A percentile compares a stretch with the other conserved stretches of the same genome.
Conservation (phyloP, 257 asterid species). For the Parsonsia alboflavescens region DNA sequence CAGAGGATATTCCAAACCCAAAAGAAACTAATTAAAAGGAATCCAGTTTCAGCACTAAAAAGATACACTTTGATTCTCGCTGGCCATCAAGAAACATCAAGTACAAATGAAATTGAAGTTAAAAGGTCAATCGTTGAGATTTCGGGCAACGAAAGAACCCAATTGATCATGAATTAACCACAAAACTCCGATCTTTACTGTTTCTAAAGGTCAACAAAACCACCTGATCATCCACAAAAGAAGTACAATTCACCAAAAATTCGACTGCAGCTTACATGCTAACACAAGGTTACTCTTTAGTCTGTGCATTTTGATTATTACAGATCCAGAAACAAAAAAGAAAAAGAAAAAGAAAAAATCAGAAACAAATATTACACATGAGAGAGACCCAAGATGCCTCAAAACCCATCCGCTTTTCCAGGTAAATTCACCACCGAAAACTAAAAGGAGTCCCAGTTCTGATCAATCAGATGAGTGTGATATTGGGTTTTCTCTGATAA, state of each 20-base stretch:
- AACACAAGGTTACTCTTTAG: slow-evolving; percentile 21
- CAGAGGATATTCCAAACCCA: slow-evolving; percentile 44
- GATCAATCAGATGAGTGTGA: slow-evolving; percentile 32
- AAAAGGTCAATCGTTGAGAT: not conserved
- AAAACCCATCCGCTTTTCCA: slow-evolving; percentile 43
- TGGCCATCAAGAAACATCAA: slow-evolving; percentile 21
- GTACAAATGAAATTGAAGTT: not conserved
- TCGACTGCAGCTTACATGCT: slow-evolving; percentile 31
- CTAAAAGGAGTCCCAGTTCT: slow-evolving; percentile 15
- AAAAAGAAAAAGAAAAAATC: slow-evolving; percentile 8
- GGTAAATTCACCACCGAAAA: slow-evolving; percentile 22
- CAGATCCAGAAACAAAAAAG: slow-evolving; percentile 44
- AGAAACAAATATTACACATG: slow-evolving; percentile 41
- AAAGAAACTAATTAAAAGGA: slow-evolving; percentile 18
- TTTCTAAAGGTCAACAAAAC: slow-evolving; percentile 17
- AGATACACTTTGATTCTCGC: slow-evolving; percentile 18
- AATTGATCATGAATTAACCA: slow-evolving; percentile 35
- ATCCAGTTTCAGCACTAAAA: slow-evolving; percentile 24
- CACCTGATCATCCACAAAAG: slow-evolving; percentile 36
- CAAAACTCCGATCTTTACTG: slow-evolving; percentile 40
- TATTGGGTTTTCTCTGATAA: slow-evolving; percentile 38
- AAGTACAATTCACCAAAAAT: slow-evolving; percentile 35
- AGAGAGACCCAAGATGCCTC: slow-evolving; percentile 43
- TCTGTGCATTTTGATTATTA: slow-evolving; percentile 46
- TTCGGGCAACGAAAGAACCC: slow-evolving; percentile 10